These are phyloP conservation scores for Cryptococcus hybrid DNA, from an alignment of 1,284 basidiomycete species.

Conservation along the genomic window DNA sequence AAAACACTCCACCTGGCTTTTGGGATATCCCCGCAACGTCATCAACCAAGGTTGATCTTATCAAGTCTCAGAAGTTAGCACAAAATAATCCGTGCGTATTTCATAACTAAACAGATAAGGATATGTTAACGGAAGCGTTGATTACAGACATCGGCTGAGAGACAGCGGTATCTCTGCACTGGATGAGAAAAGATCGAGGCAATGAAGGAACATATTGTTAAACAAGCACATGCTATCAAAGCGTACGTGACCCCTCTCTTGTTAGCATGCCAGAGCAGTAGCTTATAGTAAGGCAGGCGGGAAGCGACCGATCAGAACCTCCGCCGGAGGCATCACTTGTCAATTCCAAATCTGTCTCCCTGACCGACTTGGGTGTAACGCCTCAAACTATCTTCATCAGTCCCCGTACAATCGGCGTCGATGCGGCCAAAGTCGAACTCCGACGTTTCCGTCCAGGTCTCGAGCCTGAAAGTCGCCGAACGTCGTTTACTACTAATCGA, in stretches of 20 bases:
- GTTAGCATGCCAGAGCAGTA: background rate
- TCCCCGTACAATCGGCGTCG: constrained; percentile 42
- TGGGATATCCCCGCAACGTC: constrained; percentile 57
- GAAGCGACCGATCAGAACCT: constrained; percentile 17
- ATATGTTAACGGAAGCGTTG: background rate
- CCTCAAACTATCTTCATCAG: constrained; percentile 94
- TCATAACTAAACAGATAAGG: background rate
- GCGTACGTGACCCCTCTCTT: constrained; percentile 51
- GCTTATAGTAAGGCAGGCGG: constrained; percentile 21
- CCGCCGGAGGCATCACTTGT: constrained; percentile 27
- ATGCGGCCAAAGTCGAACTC: constrained; percentile 33
- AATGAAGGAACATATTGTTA: constrained; percentile 83
- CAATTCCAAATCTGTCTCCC: constrained; percentile 54
- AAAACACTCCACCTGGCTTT: constrained; percentile 58
- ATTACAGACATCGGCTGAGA: constrained; percentile 11
- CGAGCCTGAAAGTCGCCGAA: constrained; percentile 28
- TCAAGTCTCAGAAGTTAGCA: constrained; percentile 8
- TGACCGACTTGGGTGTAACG: constrained; percentile 79
- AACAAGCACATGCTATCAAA: constrained; percentile 67
- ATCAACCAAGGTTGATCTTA: constrained; percentile 18
- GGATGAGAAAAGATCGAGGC: constrained; percentile 53
- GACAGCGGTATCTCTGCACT: constrained; percentile 54
- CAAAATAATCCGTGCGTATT: background rate
- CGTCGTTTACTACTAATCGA: constrained; percentile 37
- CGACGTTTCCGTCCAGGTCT: constrained; percentile 35